These are phyloP conservation scores for Colletotrichum tabaci DNA, from an alignment of 2,329 filamentous ascomycete genomes.

Conservation along the genomic window DNA sequence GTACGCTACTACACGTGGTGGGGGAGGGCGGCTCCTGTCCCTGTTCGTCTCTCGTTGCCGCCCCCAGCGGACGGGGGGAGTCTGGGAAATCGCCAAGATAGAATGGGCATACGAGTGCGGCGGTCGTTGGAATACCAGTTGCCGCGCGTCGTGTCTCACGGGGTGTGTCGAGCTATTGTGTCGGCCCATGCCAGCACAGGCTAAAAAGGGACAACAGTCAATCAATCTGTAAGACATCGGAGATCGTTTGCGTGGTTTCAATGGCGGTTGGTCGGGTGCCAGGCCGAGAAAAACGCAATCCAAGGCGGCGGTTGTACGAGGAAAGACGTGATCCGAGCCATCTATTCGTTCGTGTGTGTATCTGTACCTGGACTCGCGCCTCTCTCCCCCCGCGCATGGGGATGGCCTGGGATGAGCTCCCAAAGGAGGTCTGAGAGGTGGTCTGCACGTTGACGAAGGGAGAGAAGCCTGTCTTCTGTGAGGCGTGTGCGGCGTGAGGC, in stretches of 20 bases:
- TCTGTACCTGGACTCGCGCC: not conserved
- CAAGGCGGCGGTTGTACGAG: constrained; percentile 30
- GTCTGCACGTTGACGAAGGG: no score
- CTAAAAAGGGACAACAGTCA: not conserved
- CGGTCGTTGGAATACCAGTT: not conserved
- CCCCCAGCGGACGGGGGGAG: not conserved
- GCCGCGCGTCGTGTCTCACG: constrained; percentile 41
- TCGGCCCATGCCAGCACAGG: not conserved
- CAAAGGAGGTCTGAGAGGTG: not conserved
- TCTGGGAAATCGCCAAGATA: not conserved
- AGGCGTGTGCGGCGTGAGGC: not conserved
- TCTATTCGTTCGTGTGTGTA: not conserved
- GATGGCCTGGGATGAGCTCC: not conserved
- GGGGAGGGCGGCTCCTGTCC: not conserved
- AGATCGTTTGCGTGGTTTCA: not conserved
- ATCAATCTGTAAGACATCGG: constrained; percentile 23
- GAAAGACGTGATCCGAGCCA: constrained; percentile 30
- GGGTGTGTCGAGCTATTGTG: constrained; percentile 2
- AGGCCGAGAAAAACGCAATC: constrained; percentile 28
- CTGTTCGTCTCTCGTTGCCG: constrained; percentile 1
- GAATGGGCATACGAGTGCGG: constrained; percentile 7
- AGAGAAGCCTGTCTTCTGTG: not conserved
- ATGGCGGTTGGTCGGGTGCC: not conserved
- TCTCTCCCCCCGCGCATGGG: not conserved
- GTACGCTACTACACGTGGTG: constrained; percentile 34